Evolutionary conservation across 2,329 filamentous ascomycete species (phyloP).

Genomic region (Stemphylium beticola): DNA sequence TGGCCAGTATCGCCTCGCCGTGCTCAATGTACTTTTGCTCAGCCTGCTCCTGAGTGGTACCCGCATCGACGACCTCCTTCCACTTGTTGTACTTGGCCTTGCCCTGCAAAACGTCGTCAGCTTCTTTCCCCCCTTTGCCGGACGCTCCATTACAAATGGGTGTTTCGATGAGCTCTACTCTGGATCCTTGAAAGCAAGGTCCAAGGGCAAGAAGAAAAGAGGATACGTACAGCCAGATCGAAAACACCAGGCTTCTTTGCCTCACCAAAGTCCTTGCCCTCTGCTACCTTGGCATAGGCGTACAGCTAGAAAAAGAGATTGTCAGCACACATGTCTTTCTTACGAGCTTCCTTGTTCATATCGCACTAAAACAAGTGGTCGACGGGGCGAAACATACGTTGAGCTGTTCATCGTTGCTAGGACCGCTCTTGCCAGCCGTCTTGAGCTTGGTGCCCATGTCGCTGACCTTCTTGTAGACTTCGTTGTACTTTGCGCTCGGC

Average conservation of each 20-base stretch:
- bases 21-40: slow-evolving; percentile 78
- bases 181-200: too few species aligned
- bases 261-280: slow-evolving; percentile 48
- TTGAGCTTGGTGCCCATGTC: slow-evolving; percentile 42
- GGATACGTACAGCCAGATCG: slow-evolving; percentile 66
- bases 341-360: too few species aligned
- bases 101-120: slow-evolving; percentile 57
- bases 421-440: slow-evolving; percentile 31
- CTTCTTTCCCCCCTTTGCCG: neutral
- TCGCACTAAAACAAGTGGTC: too few species aligned
- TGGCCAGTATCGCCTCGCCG: slow-evolving; percentile 73
- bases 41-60: slow-evolving; percentile 67
- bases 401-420: slow-evolving; percentile 54
- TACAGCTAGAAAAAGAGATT: slow-evolving; percentile 53
- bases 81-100: slow-evolving; percentile 83
- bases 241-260: slow-evolving; percentile 68
- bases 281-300: slow-evolving; percentile 54
- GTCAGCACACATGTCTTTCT: neutral
- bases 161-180: too few species aligned
- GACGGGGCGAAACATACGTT: slow-evolving; percentile 47
- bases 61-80: slow-evolving; percentile 72
- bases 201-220: too few species aligned
- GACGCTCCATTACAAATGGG: neutral
- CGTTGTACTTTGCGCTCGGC: slow-evolving; percentile 40
- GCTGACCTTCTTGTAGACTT: slow-evolving; percentile 40